Evolutionary conservation across 2,329 filamentous ascomycete species (phyloP), one percentile per base, ranked within the genome.

Genomic region (Ilyonectria destructans): DNA sequence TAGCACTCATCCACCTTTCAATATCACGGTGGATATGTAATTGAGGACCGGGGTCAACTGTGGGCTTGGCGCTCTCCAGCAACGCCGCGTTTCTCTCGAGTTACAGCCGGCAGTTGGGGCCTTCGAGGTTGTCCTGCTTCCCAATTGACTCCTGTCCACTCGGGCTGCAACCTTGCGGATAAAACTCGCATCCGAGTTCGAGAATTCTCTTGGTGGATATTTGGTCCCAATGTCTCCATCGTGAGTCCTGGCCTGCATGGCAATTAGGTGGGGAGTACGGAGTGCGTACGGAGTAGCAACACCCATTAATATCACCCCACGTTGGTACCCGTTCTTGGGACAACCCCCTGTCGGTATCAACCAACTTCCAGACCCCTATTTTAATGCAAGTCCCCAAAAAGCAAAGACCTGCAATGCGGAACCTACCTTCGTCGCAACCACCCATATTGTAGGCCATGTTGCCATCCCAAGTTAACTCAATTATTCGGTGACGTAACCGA

Each of bases 11-110:
- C 33, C 45, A 48, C 46, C 46, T 45, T 45, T 48, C 37, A 46
- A 55, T 35, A 21, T 55, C 48, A 57, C n/a, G 58, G 63, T 65
- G 63, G 63, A 57, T 46, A 48, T 57, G 26, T 65, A 54, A 57
- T 56, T 60, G 56, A 52, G 49, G 51, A 43, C 40, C 29, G 35
- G 51, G 49, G 45, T 52, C 26, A 19, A 40, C 37, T 5, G 40
- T 35, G 43, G 33, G 33, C 49, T 54, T 63, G 60, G 29, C 52
- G 43, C 26, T 57, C 52, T 37, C 45, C 23, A 56, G 35, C 29
- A n/a, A 8, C 31, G 19, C 40, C 29, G 29, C 17, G 23, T 57
- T 31, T 29, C 33, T 29, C 17, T 17, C 19, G 12, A 29, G 15
- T 26, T 19, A 26, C 21, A 52, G 49, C 12, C 26, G 17, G 13